Conservation (phyloP, 1,284 basidiomycete genomes). For the Quambalaria eucalypti region DNA sequence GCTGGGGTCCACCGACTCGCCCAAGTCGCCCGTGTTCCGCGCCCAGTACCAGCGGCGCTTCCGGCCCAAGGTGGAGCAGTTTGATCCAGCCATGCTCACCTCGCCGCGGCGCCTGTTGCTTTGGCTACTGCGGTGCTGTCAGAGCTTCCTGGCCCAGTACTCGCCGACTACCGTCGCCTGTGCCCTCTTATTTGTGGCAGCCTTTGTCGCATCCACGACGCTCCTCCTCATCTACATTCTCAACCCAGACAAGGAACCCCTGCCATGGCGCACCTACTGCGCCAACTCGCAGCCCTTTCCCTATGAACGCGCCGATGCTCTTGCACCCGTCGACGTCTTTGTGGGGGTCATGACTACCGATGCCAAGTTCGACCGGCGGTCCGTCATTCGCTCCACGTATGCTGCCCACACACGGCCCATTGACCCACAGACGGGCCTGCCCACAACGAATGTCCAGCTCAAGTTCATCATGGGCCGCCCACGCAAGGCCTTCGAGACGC, state of each 20-base stretch:
- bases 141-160: slow-evolving; percentile 24
- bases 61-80: background rate
- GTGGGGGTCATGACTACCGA: slow-evolving; percentile 88
- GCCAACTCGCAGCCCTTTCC: slow-evolving; percentile 53
- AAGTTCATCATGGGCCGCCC: slow-evolving; percentile 87
- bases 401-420: slow-evolving; percentile 58
- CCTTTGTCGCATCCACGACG: slow-evolving; percentile 29
- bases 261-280: slow-evolving; percentile 90
- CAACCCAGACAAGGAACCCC: slow-evolving; percentile 86
- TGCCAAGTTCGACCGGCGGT: slow-evolving; percentile 64
- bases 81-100: background rate
- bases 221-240: slow-evolving; percentile 70
- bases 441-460: slow-evolving; percentile 64
- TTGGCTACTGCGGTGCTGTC: slow-evolving; percentile 2
- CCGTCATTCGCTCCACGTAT: slow-evolving; percentile 83
- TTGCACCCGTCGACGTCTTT: slow-evolving; percentile 81
- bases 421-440: slow-evolving; percentile 39
- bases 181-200: slow-evolving; percentile 26
- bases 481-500: slow-evolving; percentile 65
- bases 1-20: background rate
- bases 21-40: background rate
- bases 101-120: background rate
- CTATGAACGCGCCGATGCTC: slow-evolving; percentile 53
- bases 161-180: slow-evolving; percentile 28
- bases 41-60: background rate